Base-by-base conservation (phyloP, 257 asterid genomes). In the Gentiana straminea region DNA sequence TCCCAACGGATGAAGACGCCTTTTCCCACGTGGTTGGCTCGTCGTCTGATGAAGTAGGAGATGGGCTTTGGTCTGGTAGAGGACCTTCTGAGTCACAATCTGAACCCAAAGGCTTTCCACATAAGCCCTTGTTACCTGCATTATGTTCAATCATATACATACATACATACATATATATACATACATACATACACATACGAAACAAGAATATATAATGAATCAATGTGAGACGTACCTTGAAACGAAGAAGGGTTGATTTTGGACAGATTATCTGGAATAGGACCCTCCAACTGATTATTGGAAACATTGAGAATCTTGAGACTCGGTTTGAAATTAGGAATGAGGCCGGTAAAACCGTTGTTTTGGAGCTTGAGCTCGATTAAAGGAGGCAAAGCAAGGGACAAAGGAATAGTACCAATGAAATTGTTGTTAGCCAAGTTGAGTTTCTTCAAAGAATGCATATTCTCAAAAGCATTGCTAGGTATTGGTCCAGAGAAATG, bases 401-500 rank as follows among this genome's bases (percentile, higher is more conserved):
- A 81, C 1, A 75, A 3, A 4, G 97, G 97, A 58, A 89, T 78
- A 9, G 61, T 71, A 7, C 97, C 97, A 0, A 70, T 69, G 38
- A 83, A 83, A 45, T 63, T 64, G 60, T 89, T 86, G 67, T 86
- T 67, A 2, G 86, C 79, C 73, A 89, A 37, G 51, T 83, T 49
- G 48, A 89, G 73, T 66, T 76, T 84, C 88, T 87, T 91, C 72
- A 91, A 65, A 39, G 83, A 87, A 8, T 66, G 46, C 98, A 91
- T 83, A 13, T 87, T 84, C 35, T 54, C 62, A 70, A 87, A 91
- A 13, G 81, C 87, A 53, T 87, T 92, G 3, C 61, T 69, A 2
- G 86, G 76, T 38, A 91, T 76, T 48, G 60, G 62, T 2, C 96
- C 98, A 0, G 88, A 68, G 62, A 91, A 87, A 32, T 49, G 75